These are phyloP conservation scores for Coleophoma crateriformis DNA, from an alignment of 2,329 filamentous ascomycete species.

Conservation along the genomic window DNA sequence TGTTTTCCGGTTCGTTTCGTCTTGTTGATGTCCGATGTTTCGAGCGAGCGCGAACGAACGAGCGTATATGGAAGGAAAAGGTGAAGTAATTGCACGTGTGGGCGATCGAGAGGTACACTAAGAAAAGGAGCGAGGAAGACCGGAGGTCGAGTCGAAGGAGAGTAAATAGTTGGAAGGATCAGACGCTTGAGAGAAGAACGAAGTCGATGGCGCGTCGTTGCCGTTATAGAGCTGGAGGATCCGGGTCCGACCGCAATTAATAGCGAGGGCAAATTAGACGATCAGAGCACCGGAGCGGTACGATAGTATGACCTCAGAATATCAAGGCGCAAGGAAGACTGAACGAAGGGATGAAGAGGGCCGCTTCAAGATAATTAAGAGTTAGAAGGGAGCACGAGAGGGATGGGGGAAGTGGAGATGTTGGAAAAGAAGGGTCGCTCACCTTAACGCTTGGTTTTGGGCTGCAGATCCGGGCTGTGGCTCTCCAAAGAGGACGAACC, in stretches of 20 bases:
- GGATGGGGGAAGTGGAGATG: neutral
- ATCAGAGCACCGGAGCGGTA: neutral
- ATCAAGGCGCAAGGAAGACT: neutral
- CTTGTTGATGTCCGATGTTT: too few species aligned
- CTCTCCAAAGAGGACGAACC: neutral
- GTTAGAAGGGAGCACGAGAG: constrained; percentile 1
- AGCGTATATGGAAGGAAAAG: too few species aligned
- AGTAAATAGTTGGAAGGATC: neutral
- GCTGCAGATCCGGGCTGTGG: constrained; percentile 2
- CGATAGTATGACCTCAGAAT: neutral
- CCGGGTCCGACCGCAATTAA: neutral
- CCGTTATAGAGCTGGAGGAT: neutral
- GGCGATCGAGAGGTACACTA: neutral
- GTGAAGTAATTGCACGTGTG: neutral
- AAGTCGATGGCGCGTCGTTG: too few species aligned
- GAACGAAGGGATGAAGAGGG: neutral
- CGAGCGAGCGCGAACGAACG: too few species aligned
- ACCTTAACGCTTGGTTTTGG: constrained; percentile 1
- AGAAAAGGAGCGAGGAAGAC: neutral
- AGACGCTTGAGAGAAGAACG: too few species aligned
- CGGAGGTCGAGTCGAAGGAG: neutral
- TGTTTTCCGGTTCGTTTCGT: too few species aligned
- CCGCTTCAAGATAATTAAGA: neutral
- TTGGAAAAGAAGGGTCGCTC: neutral
- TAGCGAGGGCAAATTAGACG: neutral